These are phyloP conservation scores for Calonectria montana DNA, from an alignment of 2,329 filamentous ascomycete genomes.

Conservation along the genomic window DNA sequence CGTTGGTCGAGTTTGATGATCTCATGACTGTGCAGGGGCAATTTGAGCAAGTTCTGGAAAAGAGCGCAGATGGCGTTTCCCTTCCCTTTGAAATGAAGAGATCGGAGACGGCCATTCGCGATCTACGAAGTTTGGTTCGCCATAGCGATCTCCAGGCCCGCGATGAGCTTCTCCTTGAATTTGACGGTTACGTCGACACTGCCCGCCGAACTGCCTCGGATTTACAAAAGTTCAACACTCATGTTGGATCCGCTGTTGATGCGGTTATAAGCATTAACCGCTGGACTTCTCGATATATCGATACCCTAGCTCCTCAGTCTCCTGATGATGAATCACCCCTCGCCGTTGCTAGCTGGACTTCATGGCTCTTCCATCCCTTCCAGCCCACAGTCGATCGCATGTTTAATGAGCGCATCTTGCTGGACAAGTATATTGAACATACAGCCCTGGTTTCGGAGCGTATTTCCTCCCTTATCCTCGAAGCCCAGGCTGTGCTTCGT, in stretches of 20 bases:
- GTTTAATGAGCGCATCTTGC: constrained; percentile 67
- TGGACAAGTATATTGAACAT: constrained; percentile 82
- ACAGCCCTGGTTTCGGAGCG: constrained; percentile 76
- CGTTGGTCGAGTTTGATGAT: constrained; percentile 74
- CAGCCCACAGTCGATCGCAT: constrained; percentile 60
- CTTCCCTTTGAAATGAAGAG: constrained; percentile 84
- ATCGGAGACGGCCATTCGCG: constrained; percentile 78
- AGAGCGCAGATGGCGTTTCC: constrained; percentile 72
- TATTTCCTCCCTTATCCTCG: constrained; percentile 74
- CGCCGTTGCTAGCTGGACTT: constrained; percentile 49
- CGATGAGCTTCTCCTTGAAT: constrained; percentile 79
- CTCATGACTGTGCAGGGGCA: constrained; percentile 80
- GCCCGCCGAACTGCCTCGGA: constrained; percentile 73
- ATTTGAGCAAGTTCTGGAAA: constrained; percentile 80
- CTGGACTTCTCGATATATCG: constrained; percentile 78
- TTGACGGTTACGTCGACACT: constrained; percentile 79
- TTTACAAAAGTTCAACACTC: constrained; percentile 80
- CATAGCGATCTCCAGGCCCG: constrained; percentile 75
- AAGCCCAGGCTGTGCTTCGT: constrained; percentile 75
- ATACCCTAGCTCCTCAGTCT: constrained; percentile 63
- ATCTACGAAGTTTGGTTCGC: constrained; percentile 77
- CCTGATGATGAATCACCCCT: constrained; percentile 45
- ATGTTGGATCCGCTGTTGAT: constrained; percentile 79
- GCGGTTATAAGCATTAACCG: constrained; percentile 79
- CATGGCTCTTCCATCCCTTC: constrained; percentile 71